Percentiles rank a stretch among this genome's conserved stretches.
phyloP scores from a whole-genome alignment of 2,329 filamentous ascomycete genomes.

The Ascochyta viciae-villosae region DNA sequence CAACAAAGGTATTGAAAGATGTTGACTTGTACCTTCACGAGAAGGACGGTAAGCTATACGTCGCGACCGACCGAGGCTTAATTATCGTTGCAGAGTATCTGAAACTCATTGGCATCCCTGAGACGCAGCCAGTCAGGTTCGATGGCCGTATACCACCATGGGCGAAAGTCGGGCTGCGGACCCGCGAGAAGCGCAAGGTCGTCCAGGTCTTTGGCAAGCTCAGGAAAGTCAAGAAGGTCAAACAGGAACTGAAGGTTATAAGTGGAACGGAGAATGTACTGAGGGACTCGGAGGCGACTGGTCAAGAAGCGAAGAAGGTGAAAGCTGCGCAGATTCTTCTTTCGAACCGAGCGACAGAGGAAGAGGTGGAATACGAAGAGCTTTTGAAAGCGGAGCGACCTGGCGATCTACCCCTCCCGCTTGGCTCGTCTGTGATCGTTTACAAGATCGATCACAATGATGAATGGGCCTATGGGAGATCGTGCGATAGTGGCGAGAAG shows the following conservation, averaged over 20 bases:
- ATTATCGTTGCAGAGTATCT: constrained; percentile 24
- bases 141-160: constrained; percentile 25
- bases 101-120: constrained; percentile 22
- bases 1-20: constrained; percentile 17
- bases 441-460: constrained; percentile 4
- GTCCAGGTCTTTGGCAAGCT: not conserved
- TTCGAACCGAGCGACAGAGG: not conserved
- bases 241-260: not conserved
- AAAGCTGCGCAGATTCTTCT: too few relatives aligned
- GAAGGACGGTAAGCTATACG: constrained; percentile 17
- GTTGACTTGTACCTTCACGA: constrained; percentile 26
- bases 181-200: constrained; percentile 2
- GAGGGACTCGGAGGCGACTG: not conserved
- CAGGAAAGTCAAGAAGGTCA: not conserved
- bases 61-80: constrained; percentile 27
- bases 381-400: not conserved
- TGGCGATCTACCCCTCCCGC: not conserved
- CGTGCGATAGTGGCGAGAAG: not conserved
- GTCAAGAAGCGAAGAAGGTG: too few relatives aligned
- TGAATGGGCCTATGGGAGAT: constrained; percentile 5
- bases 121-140: constrained; percentile 26
- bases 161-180: constrained; percentile 9
- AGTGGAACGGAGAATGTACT: too few relatives aligned
- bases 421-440: constrained; percentile 1
- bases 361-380: not conserved